These are phyloP conservation scores for Fusarium tupiense DNA, from an alignment of 2,329 filamentous ascomycete species.

Conservation along the genomic window DNA sequence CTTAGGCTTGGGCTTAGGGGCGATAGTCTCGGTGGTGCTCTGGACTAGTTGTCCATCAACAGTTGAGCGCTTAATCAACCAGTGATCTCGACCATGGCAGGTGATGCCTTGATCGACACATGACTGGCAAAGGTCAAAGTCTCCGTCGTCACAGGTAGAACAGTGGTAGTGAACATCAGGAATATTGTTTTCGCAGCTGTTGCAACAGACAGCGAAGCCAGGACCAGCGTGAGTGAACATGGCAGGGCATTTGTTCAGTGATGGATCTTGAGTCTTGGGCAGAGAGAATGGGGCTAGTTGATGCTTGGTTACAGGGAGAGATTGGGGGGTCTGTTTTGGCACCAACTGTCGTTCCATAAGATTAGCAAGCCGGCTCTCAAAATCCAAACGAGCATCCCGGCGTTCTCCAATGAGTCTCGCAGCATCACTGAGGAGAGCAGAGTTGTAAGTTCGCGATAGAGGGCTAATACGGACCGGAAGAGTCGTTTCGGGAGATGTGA, in stretches of 20 bases:
- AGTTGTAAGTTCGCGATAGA: conserved; percentile 43
- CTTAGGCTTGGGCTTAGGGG: conserved; percentile 63
- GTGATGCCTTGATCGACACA: conserved; percentile 81
- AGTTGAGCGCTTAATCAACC: conserved; percentile 92
- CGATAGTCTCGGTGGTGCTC: conserved; percentile 85
- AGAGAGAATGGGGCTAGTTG: conserved; percentile 10
- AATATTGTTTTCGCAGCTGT: conserved; percentile 83
- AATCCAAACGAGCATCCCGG: conserved; percentile 38
- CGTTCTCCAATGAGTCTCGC: conserved; percentile 38
- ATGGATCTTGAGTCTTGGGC: not conserved
- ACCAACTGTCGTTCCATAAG: conserved; percentile 39
- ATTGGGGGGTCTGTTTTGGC: conserved; percentile 1
- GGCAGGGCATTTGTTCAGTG: not conserved
- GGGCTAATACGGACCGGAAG: conserved; percentile 40
- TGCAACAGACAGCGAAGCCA: conserved; percentile 89
- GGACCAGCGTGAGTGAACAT: conserved; percentile 31
- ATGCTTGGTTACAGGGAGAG: not conserved
- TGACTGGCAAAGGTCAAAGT: conserved; percentile 88
- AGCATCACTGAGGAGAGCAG: conserved; percentile 41
- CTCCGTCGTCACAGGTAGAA: conserved; percentile 89
- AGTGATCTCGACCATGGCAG: conserved; percentile 84
- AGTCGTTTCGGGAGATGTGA: conserved; percentile 28
- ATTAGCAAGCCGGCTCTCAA: conserved; percentile 42
- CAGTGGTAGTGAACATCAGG: conserved; percentile 92
- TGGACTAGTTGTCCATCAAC: conserved; percentile 81